Evolutionary conservation across 2,329 filamentous ascomycete species (phyloP).

Genomic region (Colletotrichum sidae): DNA sequence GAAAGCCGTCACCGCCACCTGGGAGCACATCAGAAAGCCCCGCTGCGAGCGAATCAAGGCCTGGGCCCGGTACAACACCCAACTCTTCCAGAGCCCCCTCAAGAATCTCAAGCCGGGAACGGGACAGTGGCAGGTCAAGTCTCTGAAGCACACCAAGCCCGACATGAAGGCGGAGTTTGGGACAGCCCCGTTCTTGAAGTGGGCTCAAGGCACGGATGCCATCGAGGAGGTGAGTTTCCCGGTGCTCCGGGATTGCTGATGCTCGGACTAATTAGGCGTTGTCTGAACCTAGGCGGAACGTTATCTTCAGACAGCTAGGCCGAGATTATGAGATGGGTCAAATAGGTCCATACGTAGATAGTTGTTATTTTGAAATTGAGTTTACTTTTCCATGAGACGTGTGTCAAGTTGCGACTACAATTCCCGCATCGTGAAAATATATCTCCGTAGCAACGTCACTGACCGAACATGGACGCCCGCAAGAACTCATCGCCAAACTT

Average conservation of each 20-base stretch:
- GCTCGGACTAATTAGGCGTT: too few relatives aligned
- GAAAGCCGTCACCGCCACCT: slow-evolving; percentile 13
- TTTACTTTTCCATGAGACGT: too few relatives aligned
- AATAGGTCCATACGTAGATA: too few relatives aligned
- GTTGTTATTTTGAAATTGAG: accelerated
- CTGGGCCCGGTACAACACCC: slow-evolving; percentile 37
- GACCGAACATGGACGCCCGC: too few relatives aligned
- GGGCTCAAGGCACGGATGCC: slow-evolving; percentile 1
- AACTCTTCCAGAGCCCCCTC: background rate
- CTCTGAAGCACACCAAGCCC: background rate
- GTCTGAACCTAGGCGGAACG: too few relatives aligned
- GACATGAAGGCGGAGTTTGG: background rate
- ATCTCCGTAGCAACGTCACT: too few relatives aligned
- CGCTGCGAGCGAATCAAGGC: slow-evolving; percentile 39
- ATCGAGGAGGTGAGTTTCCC: background rate
- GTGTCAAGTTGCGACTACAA: too few relatives aligned
- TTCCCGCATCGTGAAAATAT: too few relatives aligned
- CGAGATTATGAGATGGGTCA: too few relatives aligned
- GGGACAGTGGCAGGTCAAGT: background rate
- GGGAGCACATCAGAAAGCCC: slow-evolving; percentile 39
- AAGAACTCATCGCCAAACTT: too few relatives aligned
- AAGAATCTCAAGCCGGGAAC: background rate
- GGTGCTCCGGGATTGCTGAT: too few relatives aligned
- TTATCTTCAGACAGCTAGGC: too few relatives aligned
- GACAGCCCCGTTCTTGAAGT: slow-evolving; percentile 3